These are phyloP conservation scores for Pilaira anomala DNA, from an alignment of 192 early-diverging fungal genomes.

Conservation along the genomic window DNA sequence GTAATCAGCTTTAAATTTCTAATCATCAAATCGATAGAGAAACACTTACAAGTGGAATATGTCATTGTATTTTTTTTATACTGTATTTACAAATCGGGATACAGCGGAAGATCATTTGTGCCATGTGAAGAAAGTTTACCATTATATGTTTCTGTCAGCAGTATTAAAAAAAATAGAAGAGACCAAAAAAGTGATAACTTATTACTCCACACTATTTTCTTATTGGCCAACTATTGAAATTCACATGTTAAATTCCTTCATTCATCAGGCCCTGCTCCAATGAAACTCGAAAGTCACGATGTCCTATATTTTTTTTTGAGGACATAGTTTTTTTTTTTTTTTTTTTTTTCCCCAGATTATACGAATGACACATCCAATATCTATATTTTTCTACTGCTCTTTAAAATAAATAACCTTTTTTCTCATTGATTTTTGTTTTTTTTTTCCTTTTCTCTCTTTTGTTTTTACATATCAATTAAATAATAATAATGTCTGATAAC, in stretches of 20 bases:
- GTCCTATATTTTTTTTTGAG: too few species aligned
- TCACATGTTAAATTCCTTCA: constrained; percentile 15
- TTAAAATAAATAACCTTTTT: background rate
- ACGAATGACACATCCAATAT: constrained; percentile 16
- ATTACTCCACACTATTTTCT: constrained; percentile 5
- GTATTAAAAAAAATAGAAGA: constrained; percentile 1
- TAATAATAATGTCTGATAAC: constrained; percentile 67
- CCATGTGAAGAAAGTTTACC: constrained; percentile 7
- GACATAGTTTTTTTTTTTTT: too few species aligned
- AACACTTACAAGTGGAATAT: too few species aligned
- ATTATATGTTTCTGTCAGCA: background rate
- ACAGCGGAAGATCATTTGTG: constrained; percentile 4
- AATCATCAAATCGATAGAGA: too few species aligned
- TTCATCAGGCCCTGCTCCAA: background rate
- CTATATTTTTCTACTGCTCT: background rate
- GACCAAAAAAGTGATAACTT: background rate
- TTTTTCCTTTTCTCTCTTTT: constrained; percentile 19
- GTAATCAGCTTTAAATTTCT: too few species aligned
- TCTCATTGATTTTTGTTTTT: constrained; percentile 21
- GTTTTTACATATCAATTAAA: constrained; percentile 1
- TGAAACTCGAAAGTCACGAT: background rate
- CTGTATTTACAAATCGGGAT: constrained; percentile 2
- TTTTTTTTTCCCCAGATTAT: constrained; percentile 13
- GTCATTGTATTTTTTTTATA: too few species aligned
- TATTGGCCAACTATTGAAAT: constrained; percentile 9